Evolutionary conservation across 768 basidiomycete genomes (phyloP).

Genomic region (Tulasnella sp.): DNA sequence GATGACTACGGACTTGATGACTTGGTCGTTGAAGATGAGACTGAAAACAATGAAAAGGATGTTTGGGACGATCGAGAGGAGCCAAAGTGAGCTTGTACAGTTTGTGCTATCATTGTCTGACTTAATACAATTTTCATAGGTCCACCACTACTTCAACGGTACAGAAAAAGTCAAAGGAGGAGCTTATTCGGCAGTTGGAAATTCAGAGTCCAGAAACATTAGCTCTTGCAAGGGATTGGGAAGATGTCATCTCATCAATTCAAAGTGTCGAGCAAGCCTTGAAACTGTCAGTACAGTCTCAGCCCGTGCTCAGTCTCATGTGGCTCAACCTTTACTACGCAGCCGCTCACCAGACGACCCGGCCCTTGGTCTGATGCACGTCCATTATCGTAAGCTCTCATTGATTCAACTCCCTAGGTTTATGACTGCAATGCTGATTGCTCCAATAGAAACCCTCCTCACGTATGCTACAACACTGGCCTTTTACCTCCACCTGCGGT

Average conservation of each 20-base stretch:
- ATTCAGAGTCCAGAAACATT: slow-evolving; percentile 65
- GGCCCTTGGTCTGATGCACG: slow-evolving; percentile 56
- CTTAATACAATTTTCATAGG: slow-evolving; percentile 14
- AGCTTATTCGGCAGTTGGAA: slow-evolving; percentile 53
- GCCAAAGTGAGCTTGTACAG: background rate
- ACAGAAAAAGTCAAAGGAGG: slow-evolving; percentile 42
- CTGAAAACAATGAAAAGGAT: slow-evolving; percentile 19
- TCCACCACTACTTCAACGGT: slow-evolving; percentile 23
- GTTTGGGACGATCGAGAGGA: slow-evolving; percentile 4
- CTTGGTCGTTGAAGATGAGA: slow-evolving; percentile 26
- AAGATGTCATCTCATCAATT: slow-evolving; percentile 47
- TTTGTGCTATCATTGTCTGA: background rate
- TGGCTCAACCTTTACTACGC: background rate
- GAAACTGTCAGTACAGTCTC: slow-evolving; percentile 33
- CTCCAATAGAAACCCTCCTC: slow-evolving; percentile 62
- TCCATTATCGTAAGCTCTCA: slow-evolving; percentile 72
- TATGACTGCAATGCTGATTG: background rate
- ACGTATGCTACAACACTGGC: slow-evolving; percentile 85
- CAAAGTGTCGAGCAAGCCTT: slow-evolving; percentile 41
- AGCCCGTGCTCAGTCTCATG: background rate
- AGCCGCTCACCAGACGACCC: slow-evolving; percentile 45
- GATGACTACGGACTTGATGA: slow-evolving; percentile 76
- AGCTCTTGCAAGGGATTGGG: slow-evolving; percentile 75
- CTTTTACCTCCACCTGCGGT: slow-evolving; percentile 82
- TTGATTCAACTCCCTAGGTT: background rate